A percentile compares a stretch with the other conserved stretches of the same genome.
Evolutionary conservation across 257 asterid species (phyloP).

Genomic region (Coffea eugenioides): DNA sequence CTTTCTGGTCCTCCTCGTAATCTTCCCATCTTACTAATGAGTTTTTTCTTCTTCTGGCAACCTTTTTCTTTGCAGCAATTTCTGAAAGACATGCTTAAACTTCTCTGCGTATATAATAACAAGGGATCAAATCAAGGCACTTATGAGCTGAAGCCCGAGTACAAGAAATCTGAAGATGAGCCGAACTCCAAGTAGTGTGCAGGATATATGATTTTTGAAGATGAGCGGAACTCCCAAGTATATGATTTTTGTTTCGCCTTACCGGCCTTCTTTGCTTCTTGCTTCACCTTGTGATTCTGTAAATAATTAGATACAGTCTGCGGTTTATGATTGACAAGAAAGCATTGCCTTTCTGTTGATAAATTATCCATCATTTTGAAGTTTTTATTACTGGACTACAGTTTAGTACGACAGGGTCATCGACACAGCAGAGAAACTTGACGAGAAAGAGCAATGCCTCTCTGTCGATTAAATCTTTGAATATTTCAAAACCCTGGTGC

Average conservation of each 20-base stretch:
- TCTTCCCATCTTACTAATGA: not conserved
- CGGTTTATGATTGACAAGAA: not conserved
- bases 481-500: too few relatives aligned
- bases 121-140: constrained; percentile 93
- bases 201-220: not conserved
- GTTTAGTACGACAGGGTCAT: not conserved
- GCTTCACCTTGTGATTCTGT: not conserved
- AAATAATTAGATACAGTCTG: not conserved
- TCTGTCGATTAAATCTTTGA: too few relatives aligned
- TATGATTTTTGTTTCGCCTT: not conserved
- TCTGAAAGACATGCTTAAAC: constrained; percentile 84
- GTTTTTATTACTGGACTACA: not conserved
- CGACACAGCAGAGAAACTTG: not conserved
- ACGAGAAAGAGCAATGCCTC: too few relatives aligned
- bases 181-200: constrained; percentile 27
- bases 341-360: not conserved
- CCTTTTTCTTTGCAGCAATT: constrained; percentile 61
- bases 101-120: constrained; percentile 76
- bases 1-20: not conserved
- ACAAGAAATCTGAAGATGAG: constrained; percentile 55
- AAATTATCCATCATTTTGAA: not conserved
- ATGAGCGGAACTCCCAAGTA: too few relatives aligned
- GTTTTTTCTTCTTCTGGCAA: not conserved
- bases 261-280: not conserved
- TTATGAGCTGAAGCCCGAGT: constrained; percentile 86